phyloP scores from a whole-genome alignment of 495 filamentous ascomycete genomes.

The Neurospora tetrasperma region DNA sequence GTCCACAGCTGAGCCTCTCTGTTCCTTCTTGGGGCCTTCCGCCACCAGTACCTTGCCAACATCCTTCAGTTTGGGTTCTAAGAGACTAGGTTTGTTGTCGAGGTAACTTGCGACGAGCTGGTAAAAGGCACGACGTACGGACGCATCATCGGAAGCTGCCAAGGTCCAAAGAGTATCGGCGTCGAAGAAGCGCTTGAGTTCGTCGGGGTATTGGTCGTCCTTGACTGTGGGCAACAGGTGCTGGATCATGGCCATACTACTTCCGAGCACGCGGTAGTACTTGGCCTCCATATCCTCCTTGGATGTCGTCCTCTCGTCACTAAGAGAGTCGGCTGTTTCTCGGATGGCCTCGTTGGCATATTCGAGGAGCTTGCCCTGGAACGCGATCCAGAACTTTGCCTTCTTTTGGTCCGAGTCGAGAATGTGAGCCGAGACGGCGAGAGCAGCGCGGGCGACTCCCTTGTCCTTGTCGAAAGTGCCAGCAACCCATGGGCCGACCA shows the following conservation, averaged over 20 bases:
- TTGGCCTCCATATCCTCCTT: conserved; percentile 77
- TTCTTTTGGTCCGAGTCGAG: conserved; percentile 74
- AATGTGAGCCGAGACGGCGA: conserved; percentile 59
- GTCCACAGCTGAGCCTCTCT: conserved; percentile 62
- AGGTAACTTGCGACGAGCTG: conserved; percentile 53
- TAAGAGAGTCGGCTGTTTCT: conserved; percentile 71
- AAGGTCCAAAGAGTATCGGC: conserved; percentile 68
- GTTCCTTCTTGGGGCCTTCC: conserved; percentile 55
- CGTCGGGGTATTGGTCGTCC: conserved; percentile 36
- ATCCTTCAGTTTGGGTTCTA: conserved; percentile 42
- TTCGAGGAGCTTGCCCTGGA: conserved; percentile 62
- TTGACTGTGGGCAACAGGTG: conserved; percentile 46
- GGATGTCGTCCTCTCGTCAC: conserved; percentile 75
- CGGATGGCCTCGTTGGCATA: conserved; percentile 70
- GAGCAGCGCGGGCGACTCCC: conserved; percentile 58
- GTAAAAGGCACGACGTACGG: conserved; percentile 60
- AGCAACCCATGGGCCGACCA: conserved; percentile 79
- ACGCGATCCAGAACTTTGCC: conserved; percentile 61
- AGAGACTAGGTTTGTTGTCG: conserved; percentile 40
- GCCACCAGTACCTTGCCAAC: conserved; percentile 58
- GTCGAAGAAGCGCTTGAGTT: conserved; percentile 46
- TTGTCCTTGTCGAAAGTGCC: conserved; percentile 81
- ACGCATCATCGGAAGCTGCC: conserved; percentile 52
- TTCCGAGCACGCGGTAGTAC: conserved; percentile 67
- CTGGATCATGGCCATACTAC: conserved; percentile 46